Evolutionary conservation across 164 flowering plant genomes (phyloP), one percentile per base, ranked within the genome.

Genomic region (Nymphaea colorata): DNA sequence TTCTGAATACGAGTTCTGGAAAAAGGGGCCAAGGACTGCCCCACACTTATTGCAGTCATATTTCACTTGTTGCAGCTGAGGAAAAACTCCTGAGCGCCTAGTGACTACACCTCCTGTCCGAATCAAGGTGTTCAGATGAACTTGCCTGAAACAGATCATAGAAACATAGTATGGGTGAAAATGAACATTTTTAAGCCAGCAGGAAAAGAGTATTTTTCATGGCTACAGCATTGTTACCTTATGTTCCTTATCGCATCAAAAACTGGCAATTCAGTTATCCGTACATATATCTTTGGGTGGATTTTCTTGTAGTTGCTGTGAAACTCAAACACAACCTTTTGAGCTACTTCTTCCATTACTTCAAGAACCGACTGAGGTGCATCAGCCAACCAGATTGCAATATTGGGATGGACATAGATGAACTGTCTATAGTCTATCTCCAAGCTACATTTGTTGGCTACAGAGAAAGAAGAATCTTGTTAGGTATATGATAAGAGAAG

Each of bases 311-410:
- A 94, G 74, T 94, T 91, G 11, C 86, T 87, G 76, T 91, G 94
- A 55, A 91, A 68, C 59, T 86, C 77, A 73, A 88, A 94, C 18
- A 94, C 96, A 62, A 91, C 90, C 55, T 82, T 87, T 72, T 83
- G 81, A 42, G 98, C 92, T 68, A 90, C 96, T 62, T 94, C 98
- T 78, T 94, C 99, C 57, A 51, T 51, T 8, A 51, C 57, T 15
- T 51, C 57, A 51, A 51, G 57, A 10, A 51, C 57, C 3, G 57
- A 51, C 14, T 51, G 57, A 47, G 99, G 99, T 44, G 99, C 98
- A 88, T 94, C 99, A 71, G 96, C 99, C 67, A 94, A 83, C 99
- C 99, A 94, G 66, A 94, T 94, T n/a, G 99, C 99, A 79, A 94
- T 91, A 75, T 92, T 94, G 36, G 98, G 99, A 77, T 88, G 96